phyloP scores from a whole-genome alignment of 2,329 filamentous ascomycete species.

The Tolypocladium capitatum region DNA sequence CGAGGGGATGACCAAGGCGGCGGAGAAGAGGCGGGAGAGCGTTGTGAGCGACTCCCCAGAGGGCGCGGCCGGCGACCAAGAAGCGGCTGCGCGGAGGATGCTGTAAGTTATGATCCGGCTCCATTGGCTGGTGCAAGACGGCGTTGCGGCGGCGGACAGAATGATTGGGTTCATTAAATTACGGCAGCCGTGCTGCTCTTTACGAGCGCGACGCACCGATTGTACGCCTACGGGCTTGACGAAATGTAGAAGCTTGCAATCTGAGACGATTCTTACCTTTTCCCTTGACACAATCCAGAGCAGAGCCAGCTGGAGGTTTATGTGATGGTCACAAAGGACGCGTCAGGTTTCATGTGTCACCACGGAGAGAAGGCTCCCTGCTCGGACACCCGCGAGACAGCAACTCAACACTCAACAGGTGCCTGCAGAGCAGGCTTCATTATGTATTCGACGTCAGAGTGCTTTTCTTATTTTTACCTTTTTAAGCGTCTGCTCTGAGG shows the following conservation, averaged over 20 bases:
- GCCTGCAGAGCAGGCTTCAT: too few relatives aligned
- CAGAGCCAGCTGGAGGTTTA: too few relatives aligned
- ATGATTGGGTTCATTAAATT: slow-evolving; percentile 6
- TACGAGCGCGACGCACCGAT: not conserved
- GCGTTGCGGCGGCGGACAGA: slow-evolving; percentile 19
- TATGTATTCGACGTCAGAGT: too few relatives aligned
- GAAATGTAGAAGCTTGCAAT: not conserved
- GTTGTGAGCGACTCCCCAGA: slow-evolving; percentile 21
- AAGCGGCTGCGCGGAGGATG: slow-evolving; percentile 22
- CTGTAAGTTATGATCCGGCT: slow-evolving; percentile 10
- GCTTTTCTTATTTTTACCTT: too few relatives aligned
- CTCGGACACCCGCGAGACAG: too few relatives aligned
- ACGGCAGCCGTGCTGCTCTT: not conserved
- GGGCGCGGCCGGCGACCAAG: slow-evolving; percentile 14
- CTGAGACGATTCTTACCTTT: not conserved
- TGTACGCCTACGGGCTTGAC: not conserved
- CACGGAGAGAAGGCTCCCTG: too few relatives aligned
- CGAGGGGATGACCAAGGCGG: slow-evolving; percentile 28
- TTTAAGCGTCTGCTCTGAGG: too few relatives aligned
- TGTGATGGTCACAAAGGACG: too few relatives aligned
- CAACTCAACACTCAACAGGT: too few relatives aligned
- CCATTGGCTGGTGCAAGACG: slow-evolving; percentile 5
- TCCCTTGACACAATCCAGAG: not conserved
- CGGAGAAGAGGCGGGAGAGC: slow-evolving; percentile 26
- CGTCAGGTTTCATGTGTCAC: too few relatives aligned